phyloP scores from a whole-genome alignment of 176 grass and related monocot species.

The Musa troglodytarum region DNA sequence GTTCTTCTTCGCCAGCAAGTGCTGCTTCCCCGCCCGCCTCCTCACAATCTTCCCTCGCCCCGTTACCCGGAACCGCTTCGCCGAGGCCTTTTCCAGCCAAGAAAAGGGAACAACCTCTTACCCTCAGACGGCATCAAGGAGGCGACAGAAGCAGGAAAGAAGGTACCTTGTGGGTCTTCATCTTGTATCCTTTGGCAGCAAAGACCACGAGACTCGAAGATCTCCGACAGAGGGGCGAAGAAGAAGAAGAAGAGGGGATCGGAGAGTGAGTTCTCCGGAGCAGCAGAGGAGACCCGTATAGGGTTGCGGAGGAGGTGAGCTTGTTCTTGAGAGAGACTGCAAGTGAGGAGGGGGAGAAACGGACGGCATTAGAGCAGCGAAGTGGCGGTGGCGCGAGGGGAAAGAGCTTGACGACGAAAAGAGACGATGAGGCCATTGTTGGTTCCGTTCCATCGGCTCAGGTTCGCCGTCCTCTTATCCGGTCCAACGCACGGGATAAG shows the following conservation, averaged over 20 bases:
- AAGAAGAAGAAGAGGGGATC: background rate
- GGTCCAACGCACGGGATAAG: too few relatives aligned
- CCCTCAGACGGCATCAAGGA: background rate
- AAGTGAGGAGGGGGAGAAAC: background rate
- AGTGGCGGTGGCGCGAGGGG: slow-evolving; percentile 26
- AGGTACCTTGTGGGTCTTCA: slow-evolving; percentile 90
- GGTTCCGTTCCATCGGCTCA: too few relatives aligned
- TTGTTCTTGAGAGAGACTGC: slow-evolving; percentile 13
- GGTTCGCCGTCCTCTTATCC: too few relatives aligned
- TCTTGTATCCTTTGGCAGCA: slow-evolving; percentile 70
- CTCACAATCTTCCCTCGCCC: slow-evolving; percentile 74
- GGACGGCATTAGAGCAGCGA: slow-evolving; percentile 12
- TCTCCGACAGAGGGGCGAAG: background rate
- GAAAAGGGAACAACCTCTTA: background rate
- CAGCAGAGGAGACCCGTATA: slow-evolving; percentile 48
- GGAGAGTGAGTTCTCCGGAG: slow-evolving; percentile 21
- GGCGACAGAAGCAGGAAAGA: background rate
- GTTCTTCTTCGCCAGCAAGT: slow-evolving; percentile 82
- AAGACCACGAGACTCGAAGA: slow-evolving; percentile 36
- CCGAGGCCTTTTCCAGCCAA: slow-evolving; percentile 21
- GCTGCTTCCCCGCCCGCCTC: slow-evolving; percentile 70
- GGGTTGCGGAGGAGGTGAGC: slow-evolving; percentile 36
- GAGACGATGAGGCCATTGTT: slow-evolving; percentile 38
- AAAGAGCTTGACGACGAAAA: slow-evolving; percentile 48
- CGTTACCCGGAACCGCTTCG: slow-evolving; percentile 75